Conservation (phyloP, 2,329 filamentous ascomycete genomes). For the Phaeosphaeriaceae sp. region DNA sequence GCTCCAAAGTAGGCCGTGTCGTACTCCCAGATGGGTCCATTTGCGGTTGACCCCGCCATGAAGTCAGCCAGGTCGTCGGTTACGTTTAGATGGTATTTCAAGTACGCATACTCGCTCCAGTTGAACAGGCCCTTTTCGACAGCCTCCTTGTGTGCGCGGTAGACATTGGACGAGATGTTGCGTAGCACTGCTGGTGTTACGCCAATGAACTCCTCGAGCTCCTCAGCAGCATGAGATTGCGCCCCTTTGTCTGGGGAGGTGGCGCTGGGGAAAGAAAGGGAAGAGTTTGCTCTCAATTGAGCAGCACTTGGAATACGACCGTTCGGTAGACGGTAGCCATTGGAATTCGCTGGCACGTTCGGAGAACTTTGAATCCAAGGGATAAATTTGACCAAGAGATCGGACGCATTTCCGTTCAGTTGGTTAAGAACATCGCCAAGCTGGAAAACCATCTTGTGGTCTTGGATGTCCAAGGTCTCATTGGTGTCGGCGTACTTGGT, state of each 20-base stretch:
- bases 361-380: conserved; percentile 64
- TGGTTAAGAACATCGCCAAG: conserved; percentile 66
- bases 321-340: conserved; percentile 42
- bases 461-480: conserved; percentile 64
- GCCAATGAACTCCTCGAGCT: conserved; percentile 25
- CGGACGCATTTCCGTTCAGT: conserved; percentile 61
- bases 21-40: conserved; percentile 60
- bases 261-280: conserved; percentile 20
- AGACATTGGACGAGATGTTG: conserved; percentile 57
- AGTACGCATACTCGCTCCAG: conserved; percentile 70
- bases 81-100: conserved; percentile 65
- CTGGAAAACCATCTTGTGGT: conserved; percentile 71
- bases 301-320: conserved; percentile 43
- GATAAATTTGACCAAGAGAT: conserved; percentile 65
- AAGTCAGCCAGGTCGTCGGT: conserved; percentile 62
- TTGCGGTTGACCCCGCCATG: conserved; percentile 39
- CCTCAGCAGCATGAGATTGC: conserved; percentile 27
- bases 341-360: conserved; percentile 59
- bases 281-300: conserved; percentile 37
- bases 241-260: conserved; percentile 25
- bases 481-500: conserved; percentile 59
- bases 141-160: conserved; percentile 61
- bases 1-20: conserved; percentile 64
- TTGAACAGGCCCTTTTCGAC: conserved; percentile 64
- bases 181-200: conserved; percentile 32